Evolutionary conservation across 305 asterid species (phyloP).

Genomic region (Fraxinus ornus): DNA sequence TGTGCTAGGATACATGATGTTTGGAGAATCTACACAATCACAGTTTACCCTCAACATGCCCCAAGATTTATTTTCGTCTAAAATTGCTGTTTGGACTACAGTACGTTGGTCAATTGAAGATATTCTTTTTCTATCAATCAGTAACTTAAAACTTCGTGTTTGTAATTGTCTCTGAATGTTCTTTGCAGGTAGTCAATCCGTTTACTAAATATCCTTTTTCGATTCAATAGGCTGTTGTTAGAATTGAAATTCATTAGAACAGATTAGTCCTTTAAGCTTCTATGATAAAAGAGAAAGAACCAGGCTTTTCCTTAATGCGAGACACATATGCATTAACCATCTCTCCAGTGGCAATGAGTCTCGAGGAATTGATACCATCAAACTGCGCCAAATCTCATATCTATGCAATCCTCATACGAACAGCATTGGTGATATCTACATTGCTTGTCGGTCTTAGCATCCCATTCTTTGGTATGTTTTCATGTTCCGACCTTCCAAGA

Average conservation of each 20-base stretch:
- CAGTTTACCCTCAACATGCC: conserved; percentile 97
- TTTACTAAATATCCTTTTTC: conserved; percentile 84
- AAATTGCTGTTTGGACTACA: conserved; percentile 91
- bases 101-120: conserved; percentile 44
- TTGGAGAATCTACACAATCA: conserved; percentile 71
- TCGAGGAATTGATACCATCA: conserved; percentile 84
- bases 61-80: conserved; percentile 60
- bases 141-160: not conserved
- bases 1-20: conserved; percentile 76
- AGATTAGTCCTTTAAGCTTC: not conserved
- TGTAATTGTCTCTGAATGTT: conserved; percentile 14
- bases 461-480: conserved; percentile 76
- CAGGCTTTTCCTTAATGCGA: conserved; percentile 38
- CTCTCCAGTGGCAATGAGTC: conserved; percentile 89
- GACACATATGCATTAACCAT: conserved; percentile 80
- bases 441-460: conserved; percentile 65
- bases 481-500: not conserved
- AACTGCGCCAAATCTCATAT: conserved; percentile 43
- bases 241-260: not conserved
- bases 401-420: conserved; percentile 68
- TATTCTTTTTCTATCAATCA: not conserved
- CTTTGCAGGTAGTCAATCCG: conserved; percentile 88
- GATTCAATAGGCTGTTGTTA: not conserved
- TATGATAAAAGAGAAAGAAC: not conserved
- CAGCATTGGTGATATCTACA: conserved; percentile 73